phyloP scores from a whole-genome alignment of 1,139 yeast species.

The Hemisphaericaspora xylanilytica region DNA sequence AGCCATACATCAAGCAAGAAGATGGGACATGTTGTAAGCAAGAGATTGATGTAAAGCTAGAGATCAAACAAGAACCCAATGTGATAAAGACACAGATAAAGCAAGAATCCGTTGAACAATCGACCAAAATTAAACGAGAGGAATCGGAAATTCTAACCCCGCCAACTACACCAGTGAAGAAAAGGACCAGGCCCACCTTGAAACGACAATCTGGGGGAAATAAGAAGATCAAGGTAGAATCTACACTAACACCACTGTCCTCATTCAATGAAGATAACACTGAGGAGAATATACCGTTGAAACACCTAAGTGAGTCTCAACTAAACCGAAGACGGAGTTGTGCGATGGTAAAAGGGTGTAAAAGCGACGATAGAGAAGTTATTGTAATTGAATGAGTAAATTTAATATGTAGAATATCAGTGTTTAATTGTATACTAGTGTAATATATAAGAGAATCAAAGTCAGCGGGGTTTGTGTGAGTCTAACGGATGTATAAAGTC shows the following conservation, averaged over 20 bases:
- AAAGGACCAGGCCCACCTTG: constrained; percentile 20
- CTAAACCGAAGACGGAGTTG: constrained; percentile 4
- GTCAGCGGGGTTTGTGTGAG: too few relatives aligned
- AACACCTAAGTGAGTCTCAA: constrained; percentile 9
- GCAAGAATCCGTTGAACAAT: constrained; percentile 13
- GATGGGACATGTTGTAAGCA: neutral
- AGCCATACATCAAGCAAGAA: neutral
- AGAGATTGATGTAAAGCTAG: constrained; percentile 11
- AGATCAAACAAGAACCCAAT: constrained; percentile 6
- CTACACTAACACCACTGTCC: constrained; percentile 21
- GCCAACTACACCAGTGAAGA: constrained; percentile 22
- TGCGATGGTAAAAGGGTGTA: neutral
- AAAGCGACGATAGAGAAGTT: constrained; percentile 1
- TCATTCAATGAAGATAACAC: constrained; percentile 16
- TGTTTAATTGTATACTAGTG: neutral
- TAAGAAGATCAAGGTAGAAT: constrained; percentile 15
- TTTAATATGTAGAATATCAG: neutral
- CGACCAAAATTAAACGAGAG: constrained; percentile 12
- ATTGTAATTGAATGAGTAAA: constrained; percentile 3
- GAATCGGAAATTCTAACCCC: constrained; percentile 18
- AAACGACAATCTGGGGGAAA: constrained; percentile 12
- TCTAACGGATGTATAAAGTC: too few relatives aligned
- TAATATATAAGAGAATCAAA: too few relatives aligned
- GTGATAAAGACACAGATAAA: constrained; percentile 7
- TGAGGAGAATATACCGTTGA: constrained; percentile 7